phyloP scores from a whole-genome alignment of 345 rosid genomes.

The Lepidium sativum region DNA sequence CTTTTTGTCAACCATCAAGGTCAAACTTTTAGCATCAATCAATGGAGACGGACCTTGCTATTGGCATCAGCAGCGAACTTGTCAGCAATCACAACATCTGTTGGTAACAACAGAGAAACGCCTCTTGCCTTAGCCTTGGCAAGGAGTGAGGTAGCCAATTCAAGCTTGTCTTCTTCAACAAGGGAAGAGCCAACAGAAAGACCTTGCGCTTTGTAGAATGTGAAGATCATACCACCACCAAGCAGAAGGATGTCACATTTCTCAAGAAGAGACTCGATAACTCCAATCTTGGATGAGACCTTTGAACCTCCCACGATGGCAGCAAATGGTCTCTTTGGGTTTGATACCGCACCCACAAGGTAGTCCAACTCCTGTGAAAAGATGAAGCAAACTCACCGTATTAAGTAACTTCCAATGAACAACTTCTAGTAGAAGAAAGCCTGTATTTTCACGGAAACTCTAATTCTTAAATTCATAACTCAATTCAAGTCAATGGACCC shows the following conservation, averaged over 20 bases:
- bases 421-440: not conserved
- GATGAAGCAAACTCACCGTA: not conserved
- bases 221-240: constrained; percentile 98
- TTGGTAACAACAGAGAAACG: constrained; percentile 70
- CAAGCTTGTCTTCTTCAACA: constrained; percentile 93
- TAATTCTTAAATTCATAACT: not conserved
- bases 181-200: constrained; percentile 74
- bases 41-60: constrained; percentile 51
- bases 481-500: not conserved
- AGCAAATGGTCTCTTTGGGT: constrained; percentile 91
- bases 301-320: constrained; percentile 94
- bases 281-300: constrained; percentile 91
- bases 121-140: constrained; percentile 93
- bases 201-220: constrained; percentile 98
- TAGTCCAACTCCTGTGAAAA: constrained; percentile 73
- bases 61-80: constrained; percentile 89
- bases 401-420: not conserved
- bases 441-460: not conserved
- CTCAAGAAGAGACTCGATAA: constrained; percentile 80
- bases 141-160: constrained; percentile 65
- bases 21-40: not conserved
- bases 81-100: constrained; percentile 85
- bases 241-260: constrained; percentile 75
- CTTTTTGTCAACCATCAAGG: not conserved
- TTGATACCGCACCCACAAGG: constrained; percentile 90